phyloP scores from a whole-genome alignment of 768 basidiomycete species.

The Mycena maculata region DNA sequence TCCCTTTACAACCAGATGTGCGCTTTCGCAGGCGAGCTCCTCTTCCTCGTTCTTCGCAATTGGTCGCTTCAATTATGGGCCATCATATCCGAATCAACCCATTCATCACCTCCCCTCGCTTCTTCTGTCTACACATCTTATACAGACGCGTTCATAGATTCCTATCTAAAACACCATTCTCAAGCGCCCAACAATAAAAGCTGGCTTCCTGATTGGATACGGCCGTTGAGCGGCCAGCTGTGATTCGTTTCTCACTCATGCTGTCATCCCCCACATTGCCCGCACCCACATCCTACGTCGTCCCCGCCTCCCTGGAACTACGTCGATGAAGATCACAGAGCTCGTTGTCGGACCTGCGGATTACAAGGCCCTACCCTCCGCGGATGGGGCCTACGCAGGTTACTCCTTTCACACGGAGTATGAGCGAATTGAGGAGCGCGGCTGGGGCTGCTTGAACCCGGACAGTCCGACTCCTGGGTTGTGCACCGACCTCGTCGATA shows the following conservation, averaged over 20 bases:
- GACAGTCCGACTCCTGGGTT: constrained; percentile 15
- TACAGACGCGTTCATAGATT: no score
- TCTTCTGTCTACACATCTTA: no score
- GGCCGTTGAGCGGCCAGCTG: constrained; percentile 3
- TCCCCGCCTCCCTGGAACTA: constrained; percentile 5
- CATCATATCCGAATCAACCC: no score
- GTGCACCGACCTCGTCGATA: constrained; percentile 26
- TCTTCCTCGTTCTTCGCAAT: no score
- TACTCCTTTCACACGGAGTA: constrained; percentile 21
- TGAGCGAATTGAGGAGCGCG: constrained; percentile 24
- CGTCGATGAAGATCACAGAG: constrained; percentile 19
- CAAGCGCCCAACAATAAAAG: no score
- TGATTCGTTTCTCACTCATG: constrained; percentile 1
- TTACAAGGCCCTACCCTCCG: constrained; percentile 1
- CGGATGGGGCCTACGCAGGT: not conserved
- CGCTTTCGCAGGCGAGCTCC: no score
- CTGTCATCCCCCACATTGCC: constrained; percentile 1
- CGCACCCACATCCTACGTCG: not conserved
- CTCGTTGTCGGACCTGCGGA: constrained; percentile 12
- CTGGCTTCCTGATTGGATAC: constrained; percentile 4
- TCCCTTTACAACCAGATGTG: no score
- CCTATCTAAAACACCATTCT: no score
- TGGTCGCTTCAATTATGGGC: no score
- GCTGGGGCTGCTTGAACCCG: constrained; percentile 20
- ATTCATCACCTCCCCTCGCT: no score